Base-by-base conservation (phyloP, 192 early-diverging fungal species). In the Dimargaris verticillata region DNA sequence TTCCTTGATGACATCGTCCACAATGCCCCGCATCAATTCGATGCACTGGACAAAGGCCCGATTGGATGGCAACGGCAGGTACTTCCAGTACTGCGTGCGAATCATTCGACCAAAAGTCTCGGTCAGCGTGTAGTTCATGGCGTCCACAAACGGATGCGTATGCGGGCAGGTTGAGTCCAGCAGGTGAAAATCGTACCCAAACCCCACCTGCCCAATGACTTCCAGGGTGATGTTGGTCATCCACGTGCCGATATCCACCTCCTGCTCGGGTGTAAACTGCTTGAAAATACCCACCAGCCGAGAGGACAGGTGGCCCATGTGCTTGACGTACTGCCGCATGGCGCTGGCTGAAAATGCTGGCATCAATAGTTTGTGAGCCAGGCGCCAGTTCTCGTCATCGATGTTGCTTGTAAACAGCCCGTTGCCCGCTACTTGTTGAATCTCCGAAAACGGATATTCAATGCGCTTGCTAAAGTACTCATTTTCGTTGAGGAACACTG, bases 351-450 rank as follows among this genome's bases (percentile, higher is more conserved):
- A 55, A 55, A 83, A 83, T 7, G 77, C 76, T 5, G 81, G 81
- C 67, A 83, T 79, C 4, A 83, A 55, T 25, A 83, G 57, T 60
- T 76, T 76, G 62, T 83, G 81, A 10, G 72, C 79, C 6, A 80
- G 65, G 29, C 66, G 62, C 81, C 81, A 83, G 26, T 78, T 70
- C 28, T 70, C 68, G 50, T 76, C 74, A 28, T 67, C 66, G 26
- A 70, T 72, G 29, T 74, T 62, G 3, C 71, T 69, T 3, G 80
- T 83, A 41, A 80, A 75, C 20, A 80, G 51, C 42, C 79, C 77
- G 18, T 70, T 61, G 42, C 78, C 76, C 41, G 60, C 76, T 28
- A 82, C 63, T 0, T 64, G 11, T 42, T 76, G 74, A 4, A 80
- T 26, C 50, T 79, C 80, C 13, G 25, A 41, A 5, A 80, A 60